phyloP scores from a whole-genome alignment of 441 rosid genomes.

The California macrophylla region DNA sequence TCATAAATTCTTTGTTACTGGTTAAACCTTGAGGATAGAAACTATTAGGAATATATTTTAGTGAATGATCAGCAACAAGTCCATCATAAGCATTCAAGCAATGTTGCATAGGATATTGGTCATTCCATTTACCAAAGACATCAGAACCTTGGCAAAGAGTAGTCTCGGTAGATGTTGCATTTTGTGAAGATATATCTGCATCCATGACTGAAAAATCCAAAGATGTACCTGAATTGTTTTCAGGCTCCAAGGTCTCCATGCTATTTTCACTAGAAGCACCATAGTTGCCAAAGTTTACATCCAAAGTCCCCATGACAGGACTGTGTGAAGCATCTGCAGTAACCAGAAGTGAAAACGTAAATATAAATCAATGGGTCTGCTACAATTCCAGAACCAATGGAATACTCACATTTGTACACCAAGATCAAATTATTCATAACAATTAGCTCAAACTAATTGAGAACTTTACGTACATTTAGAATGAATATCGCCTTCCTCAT shows the following conservation, averaged over 20 bases:
- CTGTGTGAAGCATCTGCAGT: slow-evolving; percentile 29
- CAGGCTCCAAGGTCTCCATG: slow-evolving; percentile 23
- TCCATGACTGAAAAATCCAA: slow-evolving; percentile 17
- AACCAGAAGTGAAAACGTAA: slow-evolving; percentile 14
- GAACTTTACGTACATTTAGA: slow-evolving; percentile 28
- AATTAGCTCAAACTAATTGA: slow-evolving; percentile 5
- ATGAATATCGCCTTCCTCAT: slow-evolving; percentile 19
- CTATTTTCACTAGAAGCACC: slow-evolving; percentile 20
- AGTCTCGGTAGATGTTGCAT: slow-evolving; percentile 29
- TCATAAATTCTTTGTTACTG: slow-evolving; percentile 27
- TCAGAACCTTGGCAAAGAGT: slow-evolving; percentile 32
- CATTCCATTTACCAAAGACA: slow-evolving; percentile 28
- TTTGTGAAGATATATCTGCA: slow-evolving; percentile 25
- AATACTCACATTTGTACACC: slow-evolving; percentile 9
- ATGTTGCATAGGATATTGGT: slow-evolving; percentile 25
- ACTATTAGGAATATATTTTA: slow-evolving; percentile 14
- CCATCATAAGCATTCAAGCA: slow-evolving; percentile 26
- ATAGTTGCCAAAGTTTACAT: slow-evolving; percentile 13
- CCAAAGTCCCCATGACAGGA: slow-evolving; percentile 21
- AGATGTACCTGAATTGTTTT: slow-evolving; percentile 18
- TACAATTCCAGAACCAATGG: neutral
- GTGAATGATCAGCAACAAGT: slow-evolving; percentile 24
- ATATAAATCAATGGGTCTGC: slow-evolving; percentile 17
- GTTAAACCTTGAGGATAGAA: slow-evolving; percentile 27
- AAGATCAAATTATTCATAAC: slow-evolving; percentile 9